A percentile compares a stretch with the other conserved stretches of the same genome.
Evolutionary conservation across 192 early-diverging fungal genomes (phyloP).

Genomic region (Backusella parvicylindrica): DNA sequence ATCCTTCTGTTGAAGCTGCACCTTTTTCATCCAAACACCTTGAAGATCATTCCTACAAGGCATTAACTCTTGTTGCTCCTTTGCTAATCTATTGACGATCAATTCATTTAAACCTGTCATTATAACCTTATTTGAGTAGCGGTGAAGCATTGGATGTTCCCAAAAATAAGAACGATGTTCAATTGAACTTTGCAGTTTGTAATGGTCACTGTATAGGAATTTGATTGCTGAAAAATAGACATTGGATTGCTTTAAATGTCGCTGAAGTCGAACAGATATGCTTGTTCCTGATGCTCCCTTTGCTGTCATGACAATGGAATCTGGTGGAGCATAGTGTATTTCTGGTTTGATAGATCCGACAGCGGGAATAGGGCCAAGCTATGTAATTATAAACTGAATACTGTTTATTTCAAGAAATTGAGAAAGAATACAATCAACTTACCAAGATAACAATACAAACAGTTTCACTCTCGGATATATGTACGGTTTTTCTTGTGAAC

Average conservation of each 20-base stretch:
- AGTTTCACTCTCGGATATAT: not conserved
- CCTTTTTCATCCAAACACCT: slow-evolving; percentile 11
- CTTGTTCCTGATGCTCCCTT: not conserved
- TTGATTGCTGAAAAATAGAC: slow-evolving; percentile 19
- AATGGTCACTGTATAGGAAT: slow-evolving; percentile 6
- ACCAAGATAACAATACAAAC: not conserved
- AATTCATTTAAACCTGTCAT: slow-evolving; percentile 12
- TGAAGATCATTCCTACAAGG: not conserved
- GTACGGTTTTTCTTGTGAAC: not conserved
- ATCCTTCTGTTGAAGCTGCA: not conserved
- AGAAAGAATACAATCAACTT: not conserved
- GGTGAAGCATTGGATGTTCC: slow-evolving; percentile 12
- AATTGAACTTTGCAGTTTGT: not conserved
- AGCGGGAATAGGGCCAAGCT: slow-evolving; percentile 23
- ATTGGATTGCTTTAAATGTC: slow-evolving; percentile 11
- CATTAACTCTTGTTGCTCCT: not conserved
- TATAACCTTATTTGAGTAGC: slow-evolving; percentile 9
- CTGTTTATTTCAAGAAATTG: too few relatives aligned
- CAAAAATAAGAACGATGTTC: slow-evolving; percentile 32
- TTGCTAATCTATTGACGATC: not conserved
- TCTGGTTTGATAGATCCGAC: not conserved
- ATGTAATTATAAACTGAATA: too few relatives aligned
- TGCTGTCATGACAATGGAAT: slow-evolving; percentile 12
- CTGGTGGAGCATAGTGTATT: slow-evolving; percentile 11
- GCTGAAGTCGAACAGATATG: slow-evolving; percentile 11